Percentiles rank a stretch among this genome's conserved stretches.
These are phyloP conservation scores for Penicillium paneum DNA, from an alignment of 2,329 filamentous ascomycete genomes.

Conservation along the genomic window DNA sequence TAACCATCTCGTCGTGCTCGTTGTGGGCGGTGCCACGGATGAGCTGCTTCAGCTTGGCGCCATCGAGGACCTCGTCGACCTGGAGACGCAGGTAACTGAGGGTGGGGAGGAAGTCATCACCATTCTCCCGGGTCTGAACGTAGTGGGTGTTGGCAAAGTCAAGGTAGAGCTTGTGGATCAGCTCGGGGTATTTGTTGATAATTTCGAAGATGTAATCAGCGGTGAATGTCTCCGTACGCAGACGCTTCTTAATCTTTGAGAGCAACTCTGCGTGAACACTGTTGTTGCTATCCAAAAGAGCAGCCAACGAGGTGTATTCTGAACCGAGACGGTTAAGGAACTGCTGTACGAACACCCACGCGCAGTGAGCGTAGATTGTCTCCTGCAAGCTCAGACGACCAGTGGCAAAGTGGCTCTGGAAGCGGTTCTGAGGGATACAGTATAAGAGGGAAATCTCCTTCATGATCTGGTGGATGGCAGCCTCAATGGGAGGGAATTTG, in stretches of 20 bases:
- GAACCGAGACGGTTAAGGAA: constrained; percentile 93
- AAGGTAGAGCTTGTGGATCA: constrained; percentile 84
- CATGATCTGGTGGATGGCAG: constrained; percentile 97
- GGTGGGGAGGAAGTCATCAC: constrained; percentile 68
- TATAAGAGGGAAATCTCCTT: constrained; percentile 97
- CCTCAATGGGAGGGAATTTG: constrained; percentile 75
- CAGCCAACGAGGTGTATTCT: constrained; percentile 83
- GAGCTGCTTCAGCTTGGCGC: constrained; percentile 68
- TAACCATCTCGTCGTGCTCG: constrained; percentile 97
- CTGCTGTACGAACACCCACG: constrained; percentile 96
- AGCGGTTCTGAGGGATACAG: constrained; percentile 96
- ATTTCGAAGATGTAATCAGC: constrained; percentile 98
- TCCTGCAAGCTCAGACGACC: constrained; percentile 90
- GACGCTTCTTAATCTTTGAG: constrained; percentile 89
- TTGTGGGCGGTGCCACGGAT: constrained; percentile 80
- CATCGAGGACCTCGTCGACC: constrained; percentile 71
- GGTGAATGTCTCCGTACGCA: constrained; percentile 95
- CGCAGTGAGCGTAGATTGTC: constrained; percentile 93
- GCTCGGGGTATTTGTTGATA: constrained; percentile 81
- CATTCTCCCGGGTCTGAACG: constrained; percentile 59
- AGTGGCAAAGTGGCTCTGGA: constrained; percentile 82
- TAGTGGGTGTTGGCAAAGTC: constrained; percentile 88
- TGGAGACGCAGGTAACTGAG: constrained; percentile 65
- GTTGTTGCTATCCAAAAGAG: constrained; percentile 76
- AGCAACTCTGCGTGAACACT: constrained; percentile 82